Base-by-base conservation (phyloP, 345 rosid genomes). In the Cardamine chenopodiifolia region DNA sequence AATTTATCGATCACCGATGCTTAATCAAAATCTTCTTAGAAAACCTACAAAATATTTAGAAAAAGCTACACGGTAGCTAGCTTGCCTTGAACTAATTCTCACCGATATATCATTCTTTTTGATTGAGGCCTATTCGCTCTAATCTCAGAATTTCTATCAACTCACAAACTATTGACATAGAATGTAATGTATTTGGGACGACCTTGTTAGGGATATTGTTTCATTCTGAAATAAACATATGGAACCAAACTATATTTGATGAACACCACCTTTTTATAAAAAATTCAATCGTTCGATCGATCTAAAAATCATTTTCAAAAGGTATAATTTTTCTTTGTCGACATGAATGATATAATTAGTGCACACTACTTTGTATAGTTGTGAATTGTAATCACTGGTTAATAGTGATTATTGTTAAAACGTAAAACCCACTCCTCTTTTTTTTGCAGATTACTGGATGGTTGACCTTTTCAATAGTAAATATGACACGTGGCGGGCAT, bases 401-500 rank as follows among this genome's bases (percentile, higher is more conserved):
- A 57, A 29, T 29, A n/a, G 1, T 29, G 9, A 19, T 8, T 49
- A 31, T 29, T 31, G 44, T 18, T 5, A 58, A 59, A 59, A 59
- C 64, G 64, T 59, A 59, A 59, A 35, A 12, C 12, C 0, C 64
- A 59, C 64, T 35, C 64, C 64, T 35, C 44, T 20, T 35, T 19
- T 6, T 35, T 20, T n/a, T n/a, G 29, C 25, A 37, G 28, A 29
- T 35, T 34, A 59, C 54, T 31, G 4, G 28, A 35, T 78, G 64
- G 66, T 68, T 79, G 75, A 79, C 68, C 68, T 20, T 75, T 68
- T 29, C 48, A 28, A 10, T 17, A 40, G 7, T n/a, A 0, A n/a
- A 64, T 3, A 32, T 6, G 9, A 75, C 49, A 66, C 59, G 70
- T 80, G 79, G 82, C 72, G 11, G 40, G 15, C 64, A 34, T 66